These are phyloP conservation scores for Cucurbita argyrosperma DNA, from an alignment of 306 rosid genomes.

Conservation along the genomic window DNA sequence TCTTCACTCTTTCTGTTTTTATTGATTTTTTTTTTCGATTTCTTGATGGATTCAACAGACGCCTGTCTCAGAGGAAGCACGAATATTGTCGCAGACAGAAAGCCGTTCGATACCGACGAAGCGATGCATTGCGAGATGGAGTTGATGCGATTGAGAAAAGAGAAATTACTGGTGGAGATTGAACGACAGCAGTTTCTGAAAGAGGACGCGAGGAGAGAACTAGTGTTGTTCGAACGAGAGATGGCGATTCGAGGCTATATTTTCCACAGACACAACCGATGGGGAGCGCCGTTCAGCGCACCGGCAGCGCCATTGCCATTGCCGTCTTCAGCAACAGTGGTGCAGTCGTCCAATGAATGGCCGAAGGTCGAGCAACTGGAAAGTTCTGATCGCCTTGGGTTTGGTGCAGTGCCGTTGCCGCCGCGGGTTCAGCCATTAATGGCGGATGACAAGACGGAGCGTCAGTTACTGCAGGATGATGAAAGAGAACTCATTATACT, in stretches of 20 bases:
- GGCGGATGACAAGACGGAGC: not conserved
- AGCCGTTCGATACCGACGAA: not conserved
- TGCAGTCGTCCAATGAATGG: not conserved
- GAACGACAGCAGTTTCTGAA: not conserved
- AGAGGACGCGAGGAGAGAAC: conserved; percentile 6
- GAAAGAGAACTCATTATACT: not conserved
- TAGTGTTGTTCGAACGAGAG: conserved; percentile 4
- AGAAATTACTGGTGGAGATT: not conserved
- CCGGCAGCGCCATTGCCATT: not conserved
- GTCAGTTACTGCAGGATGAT: not conserved
- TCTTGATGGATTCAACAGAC: not conserved
- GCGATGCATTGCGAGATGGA: not conserved
- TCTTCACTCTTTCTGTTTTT: not conserved
- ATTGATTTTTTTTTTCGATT: not conserved
- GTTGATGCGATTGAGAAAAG: not conserved
- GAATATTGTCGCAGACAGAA: not conserved
- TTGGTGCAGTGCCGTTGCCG: not conserved
- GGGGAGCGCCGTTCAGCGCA: not conserved
- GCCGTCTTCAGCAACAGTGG: not conserved
- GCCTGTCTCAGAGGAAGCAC: not conserved
- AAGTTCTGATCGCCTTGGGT: not conserved
- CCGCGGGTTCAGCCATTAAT: not conserved
- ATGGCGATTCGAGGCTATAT: not conserved
- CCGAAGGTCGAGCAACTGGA: not conserved
- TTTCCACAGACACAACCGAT: not conserved